phyloP scores from a whole-genome alignment of 78 protist species.

The Pigoraptor vietnamica region DNA sequence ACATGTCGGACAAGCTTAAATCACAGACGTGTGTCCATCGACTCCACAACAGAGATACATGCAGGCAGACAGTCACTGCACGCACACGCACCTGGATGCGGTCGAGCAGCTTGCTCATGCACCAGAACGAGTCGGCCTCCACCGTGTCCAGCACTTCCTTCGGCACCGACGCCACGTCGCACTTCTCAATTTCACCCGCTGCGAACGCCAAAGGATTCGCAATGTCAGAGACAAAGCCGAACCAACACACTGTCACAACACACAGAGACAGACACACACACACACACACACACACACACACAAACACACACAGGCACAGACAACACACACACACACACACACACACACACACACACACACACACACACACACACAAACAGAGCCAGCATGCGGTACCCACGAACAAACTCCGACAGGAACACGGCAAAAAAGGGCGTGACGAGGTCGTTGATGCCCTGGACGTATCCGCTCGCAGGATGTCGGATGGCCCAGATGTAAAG shows the following conservation, averaged over 20 bases:
- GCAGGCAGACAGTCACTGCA: too few species aligned
- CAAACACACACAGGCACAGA: too few species aligned
- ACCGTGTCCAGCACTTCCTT: constrained; percentile 26
- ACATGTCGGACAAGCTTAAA: too few species aligned
- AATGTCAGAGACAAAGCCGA: not conserved
- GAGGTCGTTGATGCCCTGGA: constrained; percentile 95
- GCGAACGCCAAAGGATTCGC: not conserved
- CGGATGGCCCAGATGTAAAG: constrained; percentile 90
- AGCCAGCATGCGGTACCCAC: not conserved
- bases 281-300: too few species aligned
- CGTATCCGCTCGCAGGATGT: constrained; percentile 96
- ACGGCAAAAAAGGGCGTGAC: constrained; percentile 74
- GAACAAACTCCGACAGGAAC: constrained; percentile 34
- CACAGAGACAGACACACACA: too few species aligned
- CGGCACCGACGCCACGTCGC: not conserved
- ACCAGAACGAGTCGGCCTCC: constrained; percentile 94
- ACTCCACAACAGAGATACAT: too few species aligned
- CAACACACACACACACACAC: too few species aligned
- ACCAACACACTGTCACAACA: too few species aligned
- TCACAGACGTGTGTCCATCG: too few species aligned
- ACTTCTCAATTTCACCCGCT: constrained; percentile 16
- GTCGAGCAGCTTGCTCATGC: constrained; percentile 73
- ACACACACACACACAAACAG: too few species aligned
- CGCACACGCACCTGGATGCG: too few species aligned
- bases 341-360: too few species aligned